Conservation (phyloP, 2,329 filamentous ascomycete genomes). For the Claviceps sp. region DNA sequence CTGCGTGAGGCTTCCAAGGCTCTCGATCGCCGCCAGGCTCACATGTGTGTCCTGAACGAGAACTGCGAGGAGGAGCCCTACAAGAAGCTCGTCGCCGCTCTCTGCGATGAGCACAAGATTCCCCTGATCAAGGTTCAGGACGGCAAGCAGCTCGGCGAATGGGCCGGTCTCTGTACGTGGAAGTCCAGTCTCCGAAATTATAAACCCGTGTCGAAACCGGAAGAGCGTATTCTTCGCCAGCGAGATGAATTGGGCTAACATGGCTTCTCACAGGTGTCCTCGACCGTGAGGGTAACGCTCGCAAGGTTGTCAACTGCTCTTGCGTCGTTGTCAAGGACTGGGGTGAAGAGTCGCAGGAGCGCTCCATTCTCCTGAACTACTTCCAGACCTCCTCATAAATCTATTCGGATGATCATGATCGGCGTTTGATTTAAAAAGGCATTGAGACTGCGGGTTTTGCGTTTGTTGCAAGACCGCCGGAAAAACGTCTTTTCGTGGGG, state of each 20-base stretch:
- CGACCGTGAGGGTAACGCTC: constrained; percentile 97
- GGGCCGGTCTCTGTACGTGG: constrained; percentile 95
- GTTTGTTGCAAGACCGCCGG: constrained; percentile 17
- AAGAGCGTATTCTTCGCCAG: too few species aligned
- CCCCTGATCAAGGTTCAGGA: constrained; percentile 99
- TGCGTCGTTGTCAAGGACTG: constrained; percentile 99
- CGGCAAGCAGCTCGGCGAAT: constrained; percentile 99
- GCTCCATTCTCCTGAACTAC: constrained; percentile 98
- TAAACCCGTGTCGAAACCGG: too few species aligned
- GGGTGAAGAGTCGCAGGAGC: constrained; percentile 99
- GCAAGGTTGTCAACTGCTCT: constrained; percentile 99
- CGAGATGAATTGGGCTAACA: constrained; percentile 16
- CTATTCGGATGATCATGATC: constrained; percentile 9
- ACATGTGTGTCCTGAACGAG: constrained; percentile 99
- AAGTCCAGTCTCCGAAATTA: too few species aligned
- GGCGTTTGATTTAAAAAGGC: constrained; percentile 22
- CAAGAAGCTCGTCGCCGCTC: constrained; percentile 99
- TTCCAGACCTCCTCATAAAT: constrained; percentile 80
- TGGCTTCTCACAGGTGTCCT: constrained; percentile 59
- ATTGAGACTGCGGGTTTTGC: constrained; percentile 25
- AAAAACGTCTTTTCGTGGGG: constrained; percentile 22
- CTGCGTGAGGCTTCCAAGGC: constrained; percentile 98
- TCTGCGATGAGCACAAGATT: constrained; percentile 99
- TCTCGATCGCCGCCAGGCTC: constrained; percentile 93
- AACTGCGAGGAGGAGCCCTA: constrained; percentile 99